Conservation (phyloP, 768 basidiomycete genomes). For the Candolleomyces aberdarensis region DNA sequence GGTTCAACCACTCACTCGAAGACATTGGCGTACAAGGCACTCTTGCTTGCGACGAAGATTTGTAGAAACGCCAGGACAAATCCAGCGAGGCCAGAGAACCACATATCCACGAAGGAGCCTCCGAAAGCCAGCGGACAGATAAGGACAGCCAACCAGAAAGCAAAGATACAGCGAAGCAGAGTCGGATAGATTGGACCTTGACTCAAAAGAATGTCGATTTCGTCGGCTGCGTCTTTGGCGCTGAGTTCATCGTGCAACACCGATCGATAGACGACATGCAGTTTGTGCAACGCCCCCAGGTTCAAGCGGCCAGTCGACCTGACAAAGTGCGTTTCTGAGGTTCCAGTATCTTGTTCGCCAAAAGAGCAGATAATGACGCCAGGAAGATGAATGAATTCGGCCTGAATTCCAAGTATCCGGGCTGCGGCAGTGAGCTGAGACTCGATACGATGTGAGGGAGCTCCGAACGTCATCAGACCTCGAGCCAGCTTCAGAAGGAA, state of each 20-base stretch:
- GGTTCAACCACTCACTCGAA: conserved; percentile 66
- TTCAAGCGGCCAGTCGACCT: conserved; percentile 75
- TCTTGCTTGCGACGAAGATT: conserved; percentile 70
- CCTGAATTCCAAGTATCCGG: conserved; percentile 84
- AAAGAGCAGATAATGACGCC: conserved; percentile 84
- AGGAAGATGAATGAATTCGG: conserved; percentile 87
- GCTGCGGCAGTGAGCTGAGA: conserved; percentile 88
- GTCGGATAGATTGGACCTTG: conserved; percentile 63
- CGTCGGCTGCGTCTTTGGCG: conserved; percentile 67
- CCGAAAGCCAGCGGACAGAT: conserved; percentile 87
- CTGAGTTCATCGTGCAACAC: conserved; percentile 93
- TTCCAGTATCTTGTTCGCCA: conserved; percentile 85
- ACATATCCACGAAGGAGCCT: conserved; percentile 82
- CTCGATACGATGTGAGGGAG: conserved; percentile 92
- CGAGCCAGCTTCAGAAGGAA: conserved; percentile 85
- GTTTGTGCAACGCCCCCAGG: conserved; percentile 80
- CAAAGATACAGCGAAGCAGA: conserved; percentile 60
- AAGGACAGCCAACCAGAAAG: conserved; percentile 67
- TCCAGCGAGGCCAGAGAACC: conserved; percentile 70
- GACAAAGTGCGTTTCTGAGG: conserved; percentile 86
- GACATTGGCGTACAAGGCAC: conserved; percentile 82
- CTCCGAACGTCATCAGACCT: conserved; percentile 88
- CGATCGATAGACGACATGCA: conserved; percentile 79
- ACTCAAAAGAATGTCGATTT: conserved; percentile 60
- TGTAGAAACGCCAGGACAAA: conserved; percentile 69